Conservation (phyloP, 1,284 basidiomycete genomes). For the Rhodotorula sp. region DNA sequence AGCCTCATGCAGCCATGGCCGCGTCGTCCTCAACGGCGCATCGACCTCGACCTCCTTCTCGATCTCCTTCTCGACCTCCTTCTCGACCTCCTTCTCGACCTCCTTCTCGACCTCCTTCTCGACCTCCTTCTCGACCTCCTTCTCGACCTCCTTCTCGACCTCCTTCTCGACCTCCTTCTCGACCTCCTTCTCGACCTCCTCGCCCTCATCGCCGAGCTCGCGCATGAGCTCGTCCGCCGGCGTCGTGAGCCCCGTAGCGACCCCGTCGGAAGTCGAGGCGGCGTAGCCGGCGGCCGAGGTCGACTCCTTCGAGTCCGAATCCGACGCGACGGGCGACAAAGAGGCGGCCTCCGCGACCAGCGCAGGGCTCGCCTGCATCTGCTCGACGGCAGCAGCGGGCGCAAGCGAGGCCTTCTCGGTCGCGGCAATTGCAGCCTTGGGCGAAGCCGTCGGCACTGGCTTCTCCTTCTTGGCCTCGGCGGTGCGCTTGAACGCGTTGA, state of each 20-base stretch:
- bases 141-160: neutral
- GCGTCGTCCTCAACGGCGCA: no score
- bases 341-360: neutral
- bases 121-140: no score
- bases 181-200: neutral
- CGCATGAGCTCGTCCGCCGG: slow-evolving; percentile 4
- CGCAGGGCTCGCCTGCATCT: no score
- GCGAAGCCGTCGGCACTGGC: no score
- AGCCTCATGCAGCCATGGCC: no score
- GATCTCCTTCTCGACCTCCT: neutral
- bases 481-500: neutral
- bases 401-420: neutral
- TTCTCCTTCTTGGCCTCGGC: neutral
- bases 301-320: neutral
- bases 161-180: neutral
- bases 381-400: neutral
- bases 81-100: neutral
- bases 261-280: neutral
- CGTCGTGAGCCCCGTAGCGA: slow-evolving; percentile 6
- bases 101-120: no score
- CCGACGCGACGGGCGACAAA: neutral
- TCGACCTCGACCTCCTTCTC: neutral
- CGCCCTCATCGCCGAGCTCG: slow-evolving; percentile 3
- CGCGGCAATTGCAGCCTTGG: no score
- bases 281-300: neutral